phyloP scores from a whole-genome alignment of 2,329 filamentous ascomycete species.

The Tympanopsis confertula region DNA sequence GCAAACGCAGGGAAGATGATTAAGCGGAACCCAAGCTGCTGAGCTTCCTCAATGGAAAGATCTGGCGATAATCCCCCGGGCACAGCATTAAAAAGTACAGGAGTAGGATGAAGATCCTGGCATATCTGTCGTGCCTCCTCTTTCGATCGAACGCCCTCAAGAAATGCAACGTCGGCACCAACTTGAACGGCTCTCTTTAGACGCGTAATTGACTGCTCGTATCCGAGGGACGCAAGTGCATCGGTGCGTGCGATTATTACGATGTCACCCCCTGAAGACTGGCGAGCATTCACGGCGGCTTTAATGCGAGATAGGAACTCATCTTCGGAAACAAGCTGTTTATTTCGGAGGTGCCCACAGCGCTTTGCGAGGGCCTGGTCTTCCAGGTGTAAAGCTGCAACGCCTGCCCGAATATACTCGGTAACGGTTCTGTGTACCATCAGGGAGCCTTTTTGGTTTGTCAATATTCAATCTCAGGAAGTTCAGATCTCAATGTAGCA shows the following conservation, averaged over 20 bases:
- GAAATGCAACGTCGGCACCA: conserved; percentile 47
- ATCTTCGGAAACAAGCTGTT: conserved; percentile 40
- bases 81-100: conserved; percentile 44
- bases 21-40: conserved; percentile 42
- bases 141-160: conserved; percentile 41
- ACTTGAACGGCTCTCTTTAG: conserved; percentile 35
- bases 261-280: conserved; percentile 38
- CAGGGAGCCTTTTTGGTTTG: too few species aligned
- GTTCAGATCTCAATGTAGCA: conserved; percentile 20
- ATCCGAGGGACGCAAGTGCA: conserved; percentile 42
- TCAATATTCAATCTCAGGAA: background rate
- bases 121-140: conserved; percentile 35
- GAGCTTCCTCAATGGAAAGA: conserved; percentile 37
- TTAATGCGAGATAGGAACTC: conserved; percentile 43
- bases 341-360: conserved; percentile 52
- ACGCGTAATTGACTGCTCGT: conserved; percentile 38
- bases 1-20: conserved; percentile 43
- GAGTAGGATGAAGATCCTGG: conserved; percentile 33
- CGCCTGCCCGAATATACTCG: conserved; percentile 39
- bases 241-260: conserved; percentile 56
- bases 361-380: conserved; percentile 54
- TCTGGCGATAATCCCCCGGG: conserved; percentile 41
- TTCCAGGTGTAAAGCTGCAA: conserved; percentile 50
- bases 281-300: conserved; percentile 37
- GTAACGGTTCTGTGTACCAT: conserved; percentile 29